Conservation (phyloP, 257 asterid species). For the Cinchona pubescens region DNA sequence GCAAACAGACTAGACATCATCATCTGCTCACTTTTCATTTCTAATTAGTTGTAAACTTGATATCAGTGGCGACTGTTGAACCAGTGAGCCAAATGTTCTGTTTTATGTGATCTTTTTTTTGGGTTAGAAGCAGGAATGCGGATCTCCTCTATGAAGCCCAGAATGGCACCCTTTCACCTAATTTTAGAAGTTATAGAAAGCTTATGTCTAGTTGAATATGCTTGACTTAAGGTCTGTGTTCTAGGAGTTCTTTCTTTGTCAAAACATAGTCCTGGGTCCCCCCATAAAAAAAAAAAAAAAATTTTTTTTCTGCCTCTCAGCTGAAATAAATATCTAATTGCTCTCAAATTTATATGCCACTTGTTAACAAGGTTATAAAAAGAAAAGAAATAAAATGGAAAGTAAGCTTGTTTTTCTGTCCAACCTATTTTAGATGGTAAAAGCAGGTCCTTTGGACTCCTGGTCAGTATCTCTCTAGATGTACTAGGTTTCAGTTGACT, state of each 20-base stretch:
- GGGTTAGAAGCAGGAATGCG: not conserved
- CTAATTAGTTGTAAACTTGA: not conserved
- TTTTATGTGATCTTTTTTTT: not conserved
- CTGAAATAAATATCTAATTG: not conserved
- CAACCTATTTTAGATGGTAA: no score
- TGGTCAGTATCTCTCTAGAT: not conserved
- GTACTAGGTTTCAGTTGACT: not conserved
- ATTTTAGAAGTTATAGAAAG: not conserved
- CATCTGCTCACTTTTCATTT: not conserved
- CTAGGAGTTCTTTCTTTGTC: not conserved
- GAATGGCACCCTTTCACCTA: not conserved
- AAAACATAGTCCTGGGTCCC: not conserved
- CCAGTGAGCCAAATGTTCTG: not conserved
- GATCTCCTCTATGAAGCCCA: not conserved
- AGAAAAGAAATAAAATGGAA: not conserved
- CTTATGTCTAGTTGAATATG: not conserved
- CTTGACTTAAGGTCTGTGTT: not conserved
- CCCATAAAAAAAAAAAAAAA: no score
- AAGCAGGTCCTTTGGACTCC: no score
- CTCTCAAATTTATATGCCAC: not conserved
- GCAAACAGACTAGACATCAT: not conserved
- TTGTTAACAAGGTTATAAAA: not conserved
- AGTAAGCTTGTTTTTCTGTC: not conserved
- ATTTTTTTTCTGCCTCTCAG: not conserved
- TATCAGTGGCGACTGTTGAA: not conserved